Conservation (phyloP, 306 rosid species). For the Begonia masoniana region DNA sequence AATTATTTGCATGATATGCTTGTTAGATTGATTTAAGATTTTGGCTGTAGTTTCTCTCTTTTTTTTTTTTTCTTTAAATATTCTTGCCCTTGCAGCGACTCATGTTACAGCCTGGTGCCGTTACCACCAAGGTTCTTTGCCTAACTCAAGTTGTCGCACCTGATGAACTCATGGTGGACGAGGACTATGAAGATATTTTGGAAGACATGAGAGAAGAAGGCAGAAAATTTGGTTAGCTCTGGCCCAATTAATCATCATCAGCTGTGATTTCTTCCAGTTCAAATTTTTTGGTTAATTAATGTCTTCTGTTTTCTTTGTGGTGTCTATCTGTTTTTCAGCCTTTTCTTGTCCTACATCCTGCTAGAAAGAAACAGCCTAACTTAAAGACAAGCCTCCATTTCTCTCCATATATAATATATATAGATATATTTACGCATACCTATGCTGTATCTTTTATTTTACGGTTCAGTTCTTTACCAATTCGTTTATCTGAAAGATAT, state of each 20-base stretch:
- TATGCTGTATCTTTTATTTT: neutral
- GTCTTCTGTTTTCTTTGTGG: neutral
- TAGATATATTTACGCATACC: no score
- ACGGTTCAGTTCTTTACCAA: neutral
- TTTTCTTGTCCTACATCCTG: no score
- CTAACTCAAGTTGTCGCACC: constrained; percentile 44
- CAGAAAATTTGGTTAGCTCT: constrained; percentile 59
- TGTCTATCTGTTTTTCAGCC: no score
- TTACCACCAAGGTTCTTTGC: constrained; percentile 53
- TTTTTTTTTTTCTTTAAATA: no score
- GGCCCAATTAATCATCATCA: neutral
- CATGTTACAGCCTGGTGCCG: constrained; percentile 13
- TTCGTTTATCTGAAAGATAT: neutral
- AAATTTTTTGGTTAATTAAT: neutral
- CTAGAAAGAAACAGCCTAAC: neutral
- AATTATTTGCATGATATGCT: no score
- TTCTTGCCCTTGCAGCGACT: no score
- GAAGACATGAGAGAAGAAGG: constrained; percentile 83
- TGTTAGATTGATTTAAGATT: no score
- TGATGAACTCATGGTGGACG: constrained; percentile 43
- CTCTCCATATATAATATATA: neutral
- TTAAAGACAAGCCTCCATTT: no score
- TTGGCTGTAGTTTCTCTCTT: no score
- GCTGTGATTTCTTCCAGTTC: neutral
- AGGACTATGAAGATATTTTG: constrained; percentile 53